Evolutionary conservation across 1,139 yeast species (phyloP).

Genomic region (Saccharomyces hybrid): DNA sequence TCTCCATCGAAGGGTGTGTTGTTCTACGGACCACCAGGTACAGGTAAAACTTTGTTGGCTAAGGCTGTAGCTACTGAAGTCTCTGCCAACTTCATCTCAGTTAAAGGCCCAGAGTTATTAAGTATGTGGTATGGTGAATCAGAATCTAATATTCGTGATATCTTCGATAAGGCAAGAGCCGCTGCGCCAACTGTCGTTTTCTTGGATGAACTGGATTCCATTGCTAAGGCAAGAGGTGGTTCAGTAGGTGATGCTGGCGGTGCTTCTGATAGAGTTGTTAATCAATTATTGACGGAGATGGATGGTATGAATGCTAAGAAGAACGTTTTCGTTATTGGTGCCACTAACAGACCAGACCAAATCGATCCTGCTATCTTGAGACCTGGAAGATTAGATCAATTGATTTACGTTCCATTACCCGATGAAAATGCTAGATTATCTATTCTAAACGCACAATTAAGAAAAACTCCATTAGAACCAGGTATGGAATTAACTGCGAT

Average conservation of each 20-base stretch:
- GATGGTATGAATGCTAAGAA: slow-evolving; percentile 99
- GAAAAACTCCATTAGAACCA: slow-evolving; percentile 98
- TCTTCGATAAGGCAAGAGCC: slow-evolving; percentile 96
- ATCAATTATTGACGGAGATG: slow-evolving; percentile 97
- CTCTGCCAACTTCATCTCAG: slow-evolving; percentile 91
- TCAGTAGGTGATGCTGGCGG: slow-evolving; percentile 94
- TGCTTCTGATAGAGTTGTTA: slow-evolving; percentile 95
- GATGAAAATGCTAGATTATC: slow-evolving; percentile 91
- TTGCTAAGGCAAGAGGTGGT: slow-evolving; percentile 96
- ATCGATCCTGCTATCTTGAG: slow-evolving; percentile 97
- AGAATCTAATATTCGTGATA: slow-evolving; percentile 93
- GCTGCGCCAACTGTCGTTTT: slow-evolving; percentile 98
- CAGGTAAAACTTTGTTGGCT: slow-evolving; percentile 95
- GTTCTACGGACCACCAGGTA: slow-evolving; percentile 99
- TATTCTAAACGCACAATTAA: slow-evolving; percentile 87
- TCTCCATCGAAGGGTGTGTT: slow-evolving; percentile 97
- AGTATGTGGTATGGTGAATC: slow-evolving; percentile 99
- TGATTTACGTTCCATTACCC: slow-evolving; percentile 96
- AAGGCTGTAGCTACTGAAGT: slow-evolving; percentile 98
- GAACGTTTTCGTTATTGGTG: slow-evolving; percentile 97
- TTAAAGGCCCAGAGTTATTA: slow-evolving; percentile 92
- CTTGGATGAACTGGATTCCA: slow-evolving; percentile 94
- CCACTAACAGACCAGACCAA: slow-evolving; percentile 98
- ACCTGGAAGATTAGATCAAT: slow-evolving; percentile 98
- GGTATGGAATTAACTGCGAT: slow-evolving; percentile 82